A percentile compares a stretch with the other conserved stretches of the same genome.
These are phyloP conservation scores for Poteriospumella lacustris DNA, from an alignment of 108 stramenopile genomes.

Conservation along the genomic window DNA sequence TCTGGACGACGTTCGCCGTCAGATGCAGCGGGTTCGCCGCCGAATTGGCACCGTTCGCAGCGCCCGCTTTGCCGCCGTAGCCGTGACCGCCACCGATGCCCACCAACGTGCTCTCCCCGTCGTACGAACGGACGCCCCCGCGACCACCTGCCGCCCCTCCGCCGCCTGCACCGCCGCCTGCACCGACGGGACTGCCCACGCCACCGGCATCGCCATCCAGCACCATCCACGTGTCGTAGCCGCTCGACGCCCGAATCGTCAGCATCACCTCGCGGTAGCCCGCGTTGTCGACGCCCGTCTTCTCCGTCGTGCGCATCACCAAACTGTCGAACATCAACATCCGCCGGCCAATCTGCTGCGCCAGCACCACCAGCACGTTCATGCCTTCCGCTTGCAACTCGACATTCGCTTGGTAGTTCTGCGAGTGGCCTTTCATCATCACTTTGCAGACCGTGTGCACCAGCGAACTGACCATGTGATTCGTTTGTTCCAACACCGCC, in stretches of 20 bases:
- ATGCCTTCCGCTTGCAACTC: conserved; percentile 4
- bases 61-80: not conserved
- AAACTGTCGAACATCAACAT: conserved; percentile 4
- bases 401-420: not conserved
- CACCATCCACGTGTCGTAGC: not conserved
- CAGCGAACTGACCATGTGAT: conserved; percentile 17
- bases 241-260: not conserved
- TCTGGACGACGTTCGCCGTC: not conserved
- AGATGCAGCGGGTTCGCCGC: not conserved
- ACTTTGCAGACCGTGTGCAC: conserved; percentile 1
- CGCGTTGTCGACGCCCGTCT: not conserved
- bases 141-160: too few relatives aligned
- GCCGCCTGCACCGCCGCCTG: too few relatives aligned
- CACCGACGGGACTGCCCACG: too few relatives aligned
- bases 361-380: not conserved
- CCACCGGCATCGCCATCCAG: too few relatives aligned
- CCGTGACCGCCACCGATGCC: too few relatives aligned
- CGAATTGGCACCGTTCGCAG: not conserved
- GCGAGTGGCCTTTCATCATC: not conserved
- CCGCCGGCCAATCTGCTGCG: conserved; percentile 20
- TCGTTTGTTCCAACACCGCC: not conserved
- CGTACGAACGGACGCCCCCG: not conserved
- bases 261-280: not conserved
- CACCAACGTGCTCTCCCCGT: not conserved
- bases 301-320: not conserved